phyloP scores from a whole-genome alignment of 495 filamentous ascomycete species.

The Daldinia grandis region DNA sequence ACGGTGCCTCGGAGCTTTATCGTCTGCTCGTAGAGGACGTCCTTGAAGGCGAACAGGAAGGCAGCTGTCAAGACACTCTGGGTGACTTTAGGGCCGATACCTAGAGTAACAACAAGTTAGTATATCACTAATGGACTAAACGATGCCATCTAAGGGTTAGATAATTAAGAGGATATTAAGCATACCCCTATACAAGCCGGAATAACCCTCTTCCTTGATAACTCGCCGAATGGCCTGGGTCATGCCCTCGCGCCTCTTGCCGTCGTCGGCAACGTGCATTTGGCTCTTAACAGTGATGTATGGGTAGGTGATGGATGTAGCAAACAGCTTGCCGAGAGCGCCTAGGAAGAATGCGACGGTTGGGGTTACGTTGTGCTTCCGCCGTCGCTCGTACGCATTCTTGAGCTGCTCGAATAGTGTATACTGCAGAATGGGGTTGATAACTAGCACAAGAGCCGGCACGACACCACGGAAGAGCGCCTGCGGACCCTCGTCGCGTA shows the following conservation, averaged over 20 bases:
- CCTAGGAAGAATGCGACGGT: conserved; percentile 90
- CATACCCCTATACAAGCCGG: conserved; percentile 90
- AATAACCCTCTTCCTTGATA: conserved; percentile 85
- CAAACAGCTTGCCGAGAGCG: conserved; percentile 91
- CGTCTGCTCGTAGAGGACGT: conserved; percentile 70
- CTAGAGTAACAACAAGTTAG: conserved; percentile 51
- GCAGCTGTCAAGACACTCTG: conserved; percentile 97
- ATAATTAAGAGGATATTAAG: conserved; percentile 21
- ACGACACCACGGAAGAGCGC: conserved; percentile 92
- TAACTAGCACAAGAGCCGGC: conserved; percentile 90
- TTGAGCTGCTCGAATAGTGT: conserved; percentile 99
- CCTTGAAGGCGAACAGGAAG: conserved; percentile 98
- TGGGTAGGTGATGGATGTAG: conserved; percentile 93
- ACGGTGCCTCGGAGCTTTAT: conserved; percentile 55
- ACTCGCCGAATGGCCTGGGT: conserved; percentile 77
- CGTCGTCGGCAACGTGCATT: conserved; percentile 88
- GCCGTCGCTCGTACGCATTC: conserved; percentile 58
- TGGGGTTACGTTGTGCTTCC: conserved; percentile 70
- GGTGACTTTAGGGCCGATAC: conserved; percentile 92
- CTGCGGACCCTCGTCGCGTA: conserved; percentile 79
- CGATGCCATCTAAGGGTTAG: background rate
- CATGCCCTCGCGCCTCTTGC: conserved; percentile 71
- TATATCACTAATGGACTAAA: background rate
- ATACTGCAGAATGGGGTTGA: conserved; percentile 98
- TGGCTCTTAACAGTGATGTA: conserved; percentile 98